Evolutionary conservation across 1,284 basidiomycete species (phyloP).

Genomic region (Boletus sp.): DNA sequence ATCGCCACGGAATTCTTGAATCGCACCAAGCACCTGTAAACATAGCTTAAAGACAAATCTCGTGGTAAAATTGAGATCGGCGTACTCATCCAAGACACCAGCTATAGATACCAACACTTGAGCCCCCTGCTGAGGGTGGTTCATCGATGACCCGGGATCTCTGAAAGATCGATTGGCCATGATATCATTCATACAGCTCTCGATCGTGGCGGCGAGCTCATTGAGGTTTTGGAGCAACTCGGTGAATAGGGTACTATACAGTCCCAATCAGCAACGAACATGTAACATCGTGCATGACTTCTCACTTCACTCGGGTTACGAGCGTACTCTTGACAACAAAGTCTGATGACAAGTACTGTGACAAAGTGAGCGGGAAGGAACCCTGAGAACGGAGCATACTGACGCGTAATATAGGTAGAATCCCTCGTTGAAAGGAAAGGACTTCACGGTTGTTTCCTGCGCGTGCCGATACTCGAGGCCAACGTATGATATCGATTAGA

Average conservation of each 20-base stretch:
- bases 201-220: constrained; percentile 40
- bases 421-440: constrained; percentile 60
- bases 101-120: constrained; percentile 48
- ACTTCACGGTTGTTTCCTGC: constrained; percentile 32
- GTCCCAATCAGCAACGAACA: constrained; percentile 4
- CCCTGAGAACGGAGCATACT: constrained; percentile 13
- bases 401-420: constrained; percentile 56
- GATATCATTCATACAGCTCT: constrained; percentile 41
- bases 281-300: not conserved
- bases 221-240: constrained; percentile 51
- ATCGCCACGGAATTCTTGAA: constrained; percentile 52
- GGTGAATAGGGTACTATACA: constrained; percentile 48
- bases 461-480: constrained; percentile 40
- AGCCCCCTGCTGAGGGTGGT: constrained; percentile 32
- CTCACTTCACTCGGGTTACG: constrained; percentile 53
- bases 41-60: not conserved
- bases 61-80: not conserved
- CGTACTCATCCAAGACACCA: constrained; percentile 52
- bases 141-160: constrained; percentile 30
- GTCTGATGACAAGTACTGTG: constrained; percentile 60
- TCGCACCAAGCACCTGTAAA: constrained; percentile 49
- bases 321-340: constrained; percentile 60
- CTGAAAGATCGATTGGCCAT: constrained; percentile 40
- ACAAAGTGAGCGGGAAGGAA: not conserved
- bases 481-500: constrained; percentile 50